Evolutionary conservation across 2,329 filamentous ascomycete species (phyloP).

Genomic region (Fusarium avenaceum): DNA sequence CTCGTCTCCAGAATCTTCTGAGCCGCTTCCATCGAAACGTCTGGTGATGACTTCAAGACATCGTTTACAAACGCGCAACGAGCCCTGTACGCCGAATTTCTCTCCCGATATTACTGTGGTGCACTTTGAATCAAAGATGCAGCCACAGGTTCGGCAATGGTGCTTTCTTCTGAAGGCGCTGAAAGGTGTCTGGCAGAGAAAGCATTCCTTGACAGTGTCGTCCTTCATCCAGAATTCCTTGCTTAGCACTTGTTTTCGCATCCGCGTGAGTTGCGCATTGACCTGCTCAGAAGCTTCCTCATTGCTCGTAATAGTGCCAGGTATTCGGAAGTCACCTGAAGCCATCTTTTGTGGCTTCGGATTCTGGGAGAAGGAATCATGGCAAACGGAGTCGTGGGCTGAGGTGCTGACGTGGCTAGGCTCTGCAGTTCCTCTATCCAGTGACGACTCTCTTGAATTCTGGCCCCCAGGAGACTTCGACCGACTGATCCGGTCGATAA

Average conservation of each 20-base stretch:
- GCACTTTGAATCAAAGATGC: slow-evolving; percentile 97
- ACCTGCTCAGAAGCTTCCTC: slow-evolving; percentile 71
- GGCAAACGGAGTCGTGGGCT: slow-evolving; percentile 69
- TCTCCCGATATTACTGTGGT: slow-evolving; percentile 91
- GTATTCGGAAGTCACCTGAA: slow-evolving; percentile 65
- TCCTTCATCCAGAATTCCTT: slow-evolving; percentile 99
- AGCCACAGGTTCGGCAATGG: slow-evolving; percentile 95
- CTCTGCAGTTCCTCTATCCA: slow-evolving; percentile 69
- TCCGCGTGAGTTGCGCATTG: slow-evolving; percentile 74
- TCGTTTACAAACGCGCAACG: slow-evolving; percentile 89
- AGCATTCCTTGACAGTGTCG: slow-evolving; percentile 97
- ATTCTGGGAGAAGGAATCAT: slow-evolving; percentile 67
- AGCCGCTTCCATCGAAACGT: slow-evolving; percentile 86
- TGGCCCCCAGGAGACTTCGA: slow-evolving; percentile 59
- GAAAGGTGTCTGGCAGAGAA: slow-evolving; percentile 89
- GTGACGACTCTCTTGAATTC: slow-evolving; percentile 70
- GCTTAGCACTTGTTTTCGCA: slow-evolving; percentile 88
- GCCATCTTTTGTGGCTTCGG: slow-evolving; percentile 60
- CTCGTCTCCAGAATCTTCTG: slow-evolving; percentile 88
- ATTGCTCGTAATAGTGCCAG: slow-evolving; percentile 66
- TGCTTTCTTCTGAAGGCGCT: slow-evolving; percentile 96
- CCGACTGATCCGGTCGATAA: slow-evolving; percentile 68
- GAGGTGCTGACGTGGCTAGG: slow-evolving; percentile 70
- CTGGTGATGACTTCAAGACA: slow-evolving; percentile 93
- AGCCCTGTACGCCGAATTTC: slow-evolving; percentile 87